Conservation (phyloP, 2,329 filamentous ascomycete genomes). For the Stagonosporopsis cucurbitacearum region DNA sequence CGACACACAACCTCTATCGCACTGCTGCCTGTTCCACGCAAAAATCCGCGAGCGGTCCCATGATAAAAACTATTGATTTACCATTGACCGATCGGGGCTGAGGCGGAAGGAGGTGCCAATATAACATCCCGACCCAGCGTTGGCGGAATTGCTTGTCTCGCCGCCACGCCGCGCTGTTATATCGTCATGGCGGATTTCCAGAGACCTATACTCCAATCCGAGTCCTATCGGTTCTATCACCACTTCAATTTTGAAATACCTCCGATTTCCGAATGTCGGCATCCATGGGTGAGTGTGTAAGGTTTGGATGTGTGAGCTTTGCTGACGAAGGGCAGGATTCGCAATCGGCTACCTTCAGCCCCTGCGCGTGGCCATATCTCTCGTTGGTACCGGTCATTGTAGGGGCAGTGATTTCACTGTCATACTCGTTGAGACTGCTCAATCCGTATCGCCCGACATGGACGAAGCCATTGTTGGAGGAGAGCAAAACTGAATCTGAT, state of each 20-base stretch:
- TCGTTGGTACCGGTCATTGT: slow-evolving; percentile 48
- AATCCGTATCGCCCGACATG: slow-evolving; percentile 55
- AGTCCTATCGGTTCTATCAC: neutral
- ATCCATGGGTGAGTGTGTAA: slow-evolving; percentile 34
- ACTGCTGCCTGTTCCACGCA: slow-evolving; percentile 10
- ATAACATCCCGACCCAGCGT: slow-evolving; percentile 25
- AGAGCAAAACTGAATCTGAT: slow-evolving; percentile 38
- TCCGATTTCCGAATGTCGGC: slow-evolving; percentile 34
- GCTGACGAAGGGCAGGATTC: slow-evolving; percentile 39
- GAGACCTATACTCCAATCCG: slow-evolving; percentile 26
- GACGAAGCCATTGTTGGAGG: slow-evolving; percentile 58
- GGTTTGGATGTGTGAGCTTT: neutral
- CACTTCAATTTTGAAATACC: slow-evolving; percentile 15
- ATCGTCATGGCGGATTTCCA: slow-evolving; percentile 35
- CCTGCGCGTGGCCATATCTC: slow-evolving; percentile 51
- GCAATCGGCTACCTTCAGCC: slow-evolving; percentile 47
- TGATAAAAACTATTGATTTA: slow-evolving; percentile 20
- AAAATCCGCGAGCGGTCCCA: slow-evolving; percentile 13
- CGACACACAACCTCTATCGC: slow-evolving; percentile 8
- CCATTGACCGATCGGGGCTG: slow-evolving; percentile 26
- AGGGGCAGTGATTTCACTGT: slow-evolving; percentile 47
- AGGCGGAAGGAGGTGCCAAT: slow-evolving; percentile 30
- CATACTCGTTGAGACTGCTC: slow-evolving; percentile 43
- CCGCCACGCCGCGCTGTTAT: slow-evolving; percentile 3
- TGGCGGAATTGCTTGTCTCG: slow-evolving; percentile 2